phyloP scores from a whole-genome alignment of 345 rosid genomes.

The Eutrema japonicum region DNA sequence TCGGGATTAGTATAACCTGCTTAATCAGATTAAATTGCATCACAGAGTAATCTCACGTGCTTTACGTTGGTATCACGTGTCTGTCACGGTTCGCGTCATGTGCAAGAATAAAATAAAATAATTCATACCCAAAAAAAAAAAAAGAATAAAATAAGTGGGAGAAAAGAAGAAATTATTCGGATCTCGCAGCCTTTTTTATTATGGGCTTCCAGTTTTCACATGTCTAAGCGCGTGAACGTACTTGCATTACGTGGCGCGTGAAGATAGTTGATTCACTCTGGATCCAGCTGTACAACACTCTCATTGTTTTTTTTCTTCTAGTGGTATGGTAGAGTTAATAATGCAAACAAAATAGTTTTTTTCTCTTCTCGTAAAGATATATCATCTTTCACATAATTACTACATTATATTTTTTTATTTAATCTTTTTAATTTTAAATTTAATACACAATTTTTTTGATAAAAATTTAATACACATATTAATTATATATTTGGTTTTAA shows the following conservation, averaged over 20 bases:
- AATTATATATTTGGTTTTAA: too few relatives aligned
- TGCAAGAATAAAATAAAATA: slow-evolving; percentile 21
- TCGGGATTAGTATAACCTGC: slow-evolving; percentile 12
- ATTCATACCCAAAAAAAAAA: too few relatives aligned
- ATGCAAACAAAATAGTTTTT: too few relatives aligned
- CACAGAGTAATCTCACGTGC: slow-evolving; percentile 33
- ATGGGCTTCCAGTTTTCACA: slow-evolving; percentile 23
- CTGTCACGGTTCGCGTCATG: slow-evolving; percentile 38
- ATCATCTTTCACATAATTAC: too few relatives aligned
- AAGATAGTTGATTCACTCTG: background rate
- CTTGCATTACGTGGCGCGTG: slow-evolving; percentile 16
- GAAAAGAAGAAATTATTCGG: slow-evolving; percentile 27
- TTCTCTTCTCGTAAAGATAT: too few relatives aligned
- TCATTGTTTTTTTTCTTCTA: background rate
- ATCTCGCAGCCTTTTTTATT: slow-evolving; percentile 43
- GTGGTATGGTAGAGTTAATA: too few relatives aligned
- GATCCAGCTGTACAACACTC: slow-evolving; percentile 20
- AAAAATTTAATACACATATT: too few relatives aligned
- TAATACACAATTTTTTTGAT: too few relatives aligned
- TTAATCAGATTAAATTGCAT: slow-evolving; percentile 10
- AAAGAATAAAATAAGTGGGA: background rate
- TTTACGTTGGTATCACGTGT: slow-evolving; percentile 40
- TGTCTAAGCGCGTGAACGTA: slow-evolving; percentile 3
- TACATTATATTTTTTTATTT: too few relatives aligned
- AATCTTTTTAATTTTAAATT: too few relatives aligned